phyloP scores from a whole-genome alignment of 2,329 filamentous ascomycete species.

The Microcyclospora tardicrescens region DNA sequence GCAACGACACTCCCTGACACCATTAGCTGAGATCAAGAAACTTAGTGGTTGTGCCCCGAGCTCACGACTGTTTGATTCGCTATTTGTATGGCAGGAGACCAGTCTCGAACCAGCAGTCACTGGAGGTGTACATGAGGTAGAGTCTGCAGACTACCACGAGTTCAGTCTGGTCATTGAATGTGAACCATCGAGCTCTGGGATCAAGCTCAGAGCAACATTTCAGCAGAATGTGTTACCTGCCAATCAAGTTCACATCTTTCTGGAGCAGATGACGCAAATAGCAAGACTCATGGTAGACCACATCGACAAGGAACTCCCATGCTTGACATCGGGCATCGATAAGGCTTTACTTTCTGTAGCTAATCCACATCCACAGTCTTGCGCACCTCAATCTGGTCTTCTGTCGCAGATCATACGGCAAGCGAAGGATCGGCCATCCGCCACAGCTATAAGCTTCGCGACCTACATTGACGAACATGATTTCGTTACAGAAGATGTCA shows the following conservation, averaged over 20 bases:
- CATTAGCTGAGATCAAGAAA: constrained; percentile 58
- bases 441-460: constrained; percentile 53
- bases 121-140: constrained; percentile 39
- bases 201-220: constrained; percentile 44
- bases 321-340: constrained; percentile 19
- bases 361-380: constrained; percentile 24
- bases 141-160: constrained; percentile 59
- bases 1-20: constrained; percentile 49
- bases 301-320: constrained; percentile 21
- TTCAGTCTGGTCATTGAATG: constrained; percentile 65
- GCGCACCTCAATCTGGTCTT: constrained; percentile 20
- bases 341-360: constrained; percentile 25
- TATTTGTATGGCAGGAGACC: constrained; percentile 79
- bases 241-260: constrained; percentile 43
- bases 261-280: constrained; percentile 48
- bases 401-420: constrained; percentile 41
- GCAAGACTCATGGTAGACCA: constrained; percentile 31
- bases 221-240: constrained; percentile 41
- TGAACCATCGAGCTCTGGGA: constrained; percentile 43
- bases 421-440: constrained; percentile 36
- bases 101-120: constrained; percentile 27
- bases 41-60: constrained; percentile 42
- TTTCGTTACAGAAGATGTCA: constrained; percentile 34
- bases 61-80: constrained; percentile 55
- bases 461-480: constrained; percentile 30